Conservation (phyloP, 805 yeast genomes). For the Candida golubevii region DNA sequence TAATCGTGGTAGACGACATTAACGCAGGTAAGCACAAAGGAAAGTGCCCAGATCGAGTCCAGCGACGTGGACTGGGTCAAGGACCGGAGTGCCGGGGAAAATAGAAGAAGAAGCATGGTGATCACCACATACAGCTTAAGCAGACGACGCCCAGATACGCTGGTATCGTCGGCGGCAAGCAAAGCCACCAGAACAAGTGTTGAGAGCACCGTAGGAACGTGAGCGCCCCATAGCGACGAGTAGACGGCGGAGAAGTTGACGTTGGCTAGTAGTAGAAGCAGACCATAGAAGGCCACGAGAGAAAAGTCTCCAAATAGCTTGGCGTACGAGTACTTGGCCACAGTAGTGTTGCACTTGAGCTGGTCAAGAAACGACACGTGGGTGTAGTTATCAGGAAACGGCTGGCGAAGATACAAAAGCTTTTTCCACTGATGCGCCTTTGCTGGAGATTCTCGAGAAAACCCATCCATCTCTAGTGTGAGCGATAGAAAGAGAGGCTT, state of each 20-base stretch:
- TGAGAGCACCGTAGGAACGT: constrained; percentile 36
- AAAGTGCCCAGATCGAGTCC: constrained; percentile 92
- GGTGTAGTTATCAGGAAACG: constrained; percentile 89
- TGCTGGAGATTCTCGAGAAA: too few species aligned
- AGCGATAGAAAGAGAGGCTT: too few species aligned
- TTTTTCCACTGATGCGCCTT: constrained; percentile 57
- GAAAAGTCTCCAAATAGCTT: constrained; percentile 70
- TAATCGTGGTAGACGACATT: constrained; percentile 70
- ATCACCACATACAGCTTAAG: constrained; percentile 56
- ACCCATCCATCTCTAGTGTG: too few species aligned
- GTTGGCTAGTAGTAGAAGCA: constrained; percentile 58
- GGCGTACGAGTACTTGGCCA: constrained; percentile 58
- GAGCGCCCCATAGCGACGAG: constrained; percentile 46
- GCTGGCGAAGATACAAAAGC: constrained; percentile 77
- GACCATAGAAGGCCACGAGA: constrained; percentile 60
- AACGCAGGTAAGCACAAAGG: constrained; percentile 70
- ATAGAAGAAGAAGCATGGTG: constrained; percentile 62
- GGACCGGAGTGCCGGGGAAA: constrained; percentile 88
- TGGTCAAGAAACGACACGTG: constrained; percentile 78
- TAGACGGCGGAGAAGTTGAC: constrained; percentile 65
- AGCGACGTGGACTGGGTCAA: constrained; percentile 84
- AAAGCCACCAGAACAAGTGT: constrained; percentile 4
- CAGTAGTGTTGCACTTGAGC: constrained; percentile 71
- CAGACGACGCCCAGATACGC: constrained; percentile 4
- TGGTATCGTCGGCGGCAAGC: constrained; percentile 4